Conservation (phyloP, 108 stramenopile species). For the Cyclotella kingstonii region DNA sequence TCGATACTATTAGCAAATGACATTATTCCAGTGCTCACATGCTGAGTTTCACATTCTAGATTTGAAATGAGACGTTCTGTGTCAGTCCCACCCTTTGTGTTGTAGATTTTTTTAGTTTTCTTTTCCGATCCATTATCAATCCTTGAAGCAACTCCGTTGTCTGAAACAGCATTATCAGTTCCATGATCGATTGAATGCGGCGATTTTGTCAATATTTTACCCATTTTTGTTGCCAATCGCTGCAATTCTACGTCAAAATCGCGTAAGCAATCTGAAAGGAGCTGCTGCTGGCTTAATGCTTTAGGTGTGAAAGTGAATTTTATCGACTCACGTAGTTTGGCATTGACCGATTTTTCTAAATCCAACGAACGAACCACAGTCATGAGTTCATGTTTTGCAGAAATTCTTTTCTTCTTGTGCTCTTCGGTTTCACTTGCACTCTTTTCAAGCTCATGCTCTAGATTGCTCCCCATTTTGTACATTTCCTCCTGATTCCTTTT, state of each 20-base stretch:
- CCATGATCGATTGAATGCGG: constrained; percentile 8
- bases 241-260: constrained; percentile 68
- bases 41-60: constrained; percentile 79
- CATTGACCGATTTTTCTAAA: constrained; percentile 60
- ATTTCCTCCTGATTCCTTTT: constrained; percentile 76
- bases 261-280: constrained; percentile 58
- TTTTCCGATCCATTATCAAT: constrained; percentile 12
- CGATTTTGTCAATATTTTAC: constrained; percentile 55
- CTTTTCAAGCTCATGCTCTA: constrained; percentile 73
- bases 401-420: constrained; percentile 80
- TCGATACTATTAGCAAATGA: constrained; percentile 56
- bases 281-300: constrained; percentile 78
- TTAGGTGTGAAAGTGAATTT: constrained; percentile 84
- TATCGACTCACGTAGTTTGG: constrained; percentile 65
- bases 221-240: constrained; percentile 56
- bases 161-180: neutral
- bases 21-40: constrained; percentile 74
- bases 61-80: constrained; percentile 60
- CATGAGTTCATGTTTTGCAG: constrained; percentile 88
- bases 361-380: constrained; percentile 73
- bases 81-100: constrained; percentile 51
- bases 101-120: constrained; percentile 23
- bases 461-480: constrained; percentile 66
- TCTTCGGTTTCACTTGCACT: constrained; percentile 80
- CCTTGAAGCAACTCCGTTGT: neutral